phyloP scores from a whole-genome alignment of 176 grass and related monocot genomes.

The Poa pratensis region DNA sequence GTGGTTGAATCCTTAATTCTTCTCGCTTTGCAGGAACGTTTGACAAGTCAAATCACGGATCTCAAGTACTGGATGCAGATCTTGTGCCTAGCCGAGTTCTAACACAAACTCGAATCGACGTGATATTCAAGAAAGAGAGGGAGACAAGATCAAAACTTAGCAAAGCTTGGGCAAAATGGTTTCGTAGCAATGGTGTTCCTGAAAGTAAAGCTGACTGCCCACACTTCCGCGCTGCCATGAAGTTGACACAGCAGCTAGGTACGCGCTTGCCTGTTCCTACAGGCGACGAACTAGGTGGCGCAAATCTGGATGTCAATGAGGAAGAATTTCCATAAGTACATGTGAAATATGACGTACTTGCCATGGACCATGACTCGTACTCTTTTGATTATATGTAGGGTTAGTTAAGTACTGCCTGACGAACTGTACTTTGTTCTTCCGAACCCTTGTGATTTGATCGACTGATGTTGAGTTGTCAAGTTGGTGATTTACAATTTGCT shows the following conservation, averaged over 20 bases:
- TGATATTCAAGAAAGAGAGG: slow-evolving; percentile 21
- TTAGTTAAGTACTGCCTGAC: background rate
- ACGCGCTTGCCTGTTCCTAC: background rate
- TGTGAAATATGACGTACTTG: background rate
- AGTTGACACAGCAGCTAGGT: slow-evolving; percentile 36
- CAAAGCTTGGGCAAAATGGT: slow-evolving; percentile 37
- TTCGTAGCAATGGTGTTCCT: slow-evolving; percentile 15
- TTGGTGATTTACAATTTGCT: background rate
- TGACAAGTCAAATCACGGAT: background rate
- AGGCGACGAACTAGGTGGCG: background rate
- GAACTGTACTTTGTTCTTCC: background rate
- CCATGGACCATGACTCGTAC: background rate
- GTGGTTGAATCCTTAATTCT: slow-evolving; percentile 25
- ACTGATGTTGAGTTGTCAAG: background rate
- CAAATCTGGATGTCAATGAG: background rate
- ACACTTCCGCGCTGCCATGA: slow-evolving; percentile 4
- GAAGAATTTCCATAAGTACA: slow-evolving; percentile 20
- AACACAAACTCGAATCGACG: slow-evolving; percentile 1
- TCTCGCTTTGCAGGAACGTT: slow-evolving; percentile 2
- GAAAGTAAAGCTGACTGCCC: slow-evolving; percentile 30
- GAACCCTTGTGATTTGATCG: background rate
- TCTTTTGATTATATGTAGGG: background rate
- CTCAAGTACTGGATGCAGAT: slow-evolving; percentile 12
- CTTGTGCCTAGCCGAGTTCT: background rate
- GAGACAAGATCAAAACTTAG: slow-evolving; percentile 5